Conservation (phyloP, 306 rosid species). For the Sindora glabra region DNA sequence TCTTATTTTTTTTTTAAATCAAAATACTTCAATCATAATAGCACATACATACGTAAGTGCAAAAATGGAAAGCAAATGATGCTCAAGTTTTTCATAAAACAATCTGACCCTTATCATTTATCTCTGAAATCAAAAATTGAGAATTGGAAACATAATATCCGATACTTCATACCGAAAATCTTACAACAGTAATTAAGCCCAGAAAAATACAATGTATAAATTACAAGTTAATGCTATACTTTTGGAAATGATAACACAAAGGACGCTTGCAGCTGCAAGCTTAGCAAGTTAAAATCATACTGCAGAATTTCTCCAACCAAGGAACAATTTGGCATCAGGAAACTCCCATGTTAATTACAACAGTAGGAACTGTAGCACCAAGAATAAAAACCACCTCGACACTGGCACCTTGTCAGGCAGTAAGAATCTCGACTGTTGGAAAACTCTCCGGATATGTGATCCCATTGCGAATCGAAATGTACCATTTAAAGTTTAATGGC, state of each 20-base stretch:
- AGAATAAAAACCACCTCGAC: not conserved
- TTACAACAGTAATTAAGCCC: too few relatives aligned
- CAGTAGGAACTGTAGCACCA: not conserved
- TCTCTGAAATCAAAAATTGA: too few relatives aligned
- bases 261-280: not conserved
- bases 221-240: not conserved
- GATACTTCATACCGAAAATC: too few relatives aligned
- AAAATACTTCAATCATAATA: too few relatives aligned
- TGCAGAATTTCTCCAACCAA: not conserved
- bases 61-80: too few relatives aligned
- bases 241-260: not conserved
- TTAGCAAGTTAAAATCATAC: not conserved
- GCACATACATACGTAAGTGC: too few relatives aligned
- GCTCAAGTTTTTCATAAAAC: too few relatives aligned
- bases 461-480: conserved; percentile 4
- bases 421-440: not conserved
- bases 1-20: too few relatives aligned
- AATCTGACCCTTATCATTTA: too few relatives aligned
- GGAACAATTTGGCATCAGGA: not conserved
- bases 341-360: not conserved
- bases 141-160: too few relatives aligned
- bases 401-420: not conserved
- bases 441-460: not conserved
- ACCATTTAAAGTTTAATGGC: not conserved
- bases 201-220: not conserved